Percentiles rank a stretch among this genome's conserved stretches.
phyloP scores from a whole-genome alignment of 371 early-diverging fungal species.

The Umbelopsis sp. region DNA sequence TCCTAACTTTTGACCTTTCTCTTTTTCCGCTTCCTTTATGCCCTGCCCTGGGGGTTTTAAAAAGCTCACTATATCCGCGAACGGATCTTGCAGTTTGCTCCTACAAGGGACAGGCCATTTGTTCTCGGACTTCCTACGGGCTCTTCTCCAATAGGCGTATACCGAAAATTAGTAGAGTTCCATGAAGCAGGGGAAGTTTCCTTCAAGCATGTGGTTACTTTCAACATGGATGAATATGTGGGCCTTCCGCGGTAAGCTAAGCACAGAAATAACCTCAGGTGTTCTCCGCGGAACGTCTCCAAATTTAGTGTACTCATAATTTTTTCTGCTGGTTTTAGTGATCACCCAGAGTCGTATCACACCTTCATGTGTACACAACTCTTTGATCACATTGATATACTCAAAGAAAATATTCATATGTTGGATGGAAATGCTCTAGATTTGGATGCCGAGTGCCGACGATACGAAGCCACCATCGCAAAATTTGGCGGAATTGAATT shows the following conservation, averaged over 20 bases:
- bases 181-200: slow-evolving; percentile 46
- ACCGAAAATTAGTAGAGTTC: slow-evolving; percentile 51
- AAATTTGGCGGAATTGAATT: slow-evolving; percentile 65
- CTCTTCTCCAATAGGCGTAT: slow-evolving; percentile 62
- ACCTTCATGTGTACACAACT: slow-evolving; percentile 64
- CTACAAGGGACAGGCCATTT: slow-evolving; percentile 56
- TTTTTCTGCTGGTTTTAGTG: slow-evolving; percentile 26
- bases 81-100: slow-evolving; percentile 57
- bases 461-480: slow-evolving; percentile 60
- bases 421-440: slow-evolving; percentile 67
- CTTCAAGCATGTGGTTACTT: slow-evolving; percentile 49
- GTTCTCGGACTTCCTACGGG: slow-evolving; percentile 64
- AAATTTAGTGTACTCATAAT: background rate
- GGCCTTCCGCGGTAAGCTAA: slow-evolving; percentile 42
- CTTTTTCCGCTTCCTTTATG: background rate
- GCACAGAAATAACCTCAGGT: background rate
- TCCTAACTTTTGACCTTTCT: slow-evolving; percentile 1
- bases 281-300: slow-evolving; percentile 6
- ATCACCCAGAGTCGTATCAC: slow-evolving; percentile 68
- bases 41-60: background rate
- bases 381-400: slow-evolving; percentile 63
- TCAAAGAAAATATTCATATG: slow-evolving; percentile 59
- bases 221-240: slow-evolving; percentile 64
- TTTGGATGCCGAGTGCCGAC: slow-evolving; percentile 61
- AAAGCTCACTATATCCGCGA: slow-evolving; percentile 53